These are phyloP conservation scores for Saussurea involucrata DNA, from an alignment of 129 eudicot species.

Conservation along the genomic window DNA sequence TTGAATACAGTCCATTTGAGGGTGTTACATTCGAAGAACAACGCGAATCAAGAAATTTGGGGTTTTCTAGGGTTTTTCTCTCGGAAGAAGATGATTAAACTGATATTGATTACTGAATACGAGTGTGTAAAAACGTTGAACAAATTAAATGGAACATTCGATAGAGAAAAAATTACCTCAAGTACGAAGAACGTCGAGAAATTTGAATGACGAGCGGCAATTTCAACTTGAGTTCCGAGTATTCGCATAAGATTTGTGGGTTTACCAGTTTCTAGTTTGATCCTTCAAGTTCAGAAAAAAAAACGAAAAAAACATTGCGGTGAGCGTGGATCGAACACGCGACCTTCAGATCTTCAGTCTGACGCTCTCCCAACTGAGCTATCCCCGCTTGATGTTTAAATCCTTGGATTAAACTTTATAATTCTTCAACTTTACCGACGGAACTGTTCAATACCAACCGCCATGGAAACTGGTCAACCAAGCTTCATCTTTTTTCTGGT, in stretches of 20 bases:
- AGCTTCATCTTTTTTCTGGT: too few relatives aligned
- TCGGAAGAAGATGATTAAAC: neutral
- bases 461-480: too few relatives aligned
- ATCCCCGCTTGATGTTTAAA: conserved; percentile 26
- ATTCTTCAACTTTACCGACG: too few relatives aligned
- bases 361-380: conserved; percentile 62
- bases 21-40: neutral
- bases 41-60: neutral
- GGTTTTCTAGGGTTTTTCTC: conserved; percentile 20
- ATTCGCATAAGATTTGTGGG: conserved; percentile 9
- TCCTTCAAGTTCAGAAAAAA: neutral
- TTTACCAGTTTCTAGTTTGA: neutral
- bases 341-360: conserved; percentile 99
- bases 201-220: conserved; percentile 24
- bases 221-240: neutral
- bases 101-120: neutral
- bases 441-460: too few relatives aligned
- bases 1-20: neutral
- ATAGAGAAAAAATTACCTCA: conserved; percentile 3
- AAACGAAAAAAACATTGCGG: conserved; percentile 37
- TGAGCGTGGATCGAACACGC: conserved; percentile 99
- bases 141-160: neutral
- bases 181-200: neutral
- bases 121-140: neutral
- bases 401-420: neutral